A percentile compares a stretch with the other conserved stretches of the same genome.
Conservation (phyloP, 495 filamentous ascomycete species). For the Aspergillus baeticus region DNA sequence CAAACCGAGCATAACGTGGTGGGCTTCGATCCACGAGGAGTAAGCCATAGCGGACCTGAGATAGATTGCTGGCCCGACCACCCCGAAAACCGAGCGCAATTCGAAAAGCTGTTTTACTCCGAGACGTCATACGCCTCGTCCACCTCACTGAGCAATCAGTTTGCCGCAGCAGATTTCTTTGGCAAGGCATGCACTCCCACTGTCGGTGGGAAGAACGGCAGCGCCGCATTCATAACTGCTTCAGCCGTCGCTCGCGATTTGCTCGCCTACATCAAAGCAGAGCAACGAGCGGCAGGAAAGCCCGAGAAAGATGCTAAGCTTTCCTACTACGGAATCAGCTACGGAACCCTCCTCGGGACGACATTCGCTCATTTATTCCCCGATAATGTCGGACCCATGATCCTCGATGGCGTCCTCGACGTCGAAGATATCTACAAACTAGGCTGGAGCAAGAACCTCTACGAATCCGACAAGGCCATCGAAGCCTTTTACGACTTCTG, state of each 20-base stretch:
- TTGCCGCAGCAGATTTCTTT: constrained; percentile 26
- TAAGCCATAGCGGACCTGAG: constrained; percentile 35
- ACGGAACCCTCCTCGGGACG: constrained; percentile 58
- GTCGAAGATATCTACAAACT: constrained; percentile 33
- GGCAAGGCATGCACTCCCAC: constrained; percentile 30
- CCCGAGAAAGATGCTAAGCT: constrained; percentile 33
- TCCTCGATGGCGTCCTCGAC: constrained; percentile 49
- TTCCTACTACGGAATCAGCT: constrained; percentile 57
- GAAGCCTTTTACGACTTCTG: constrained; percentile 37
- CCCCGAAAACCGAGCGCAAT: constrained; percentile 18
- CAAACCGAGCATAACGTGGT: constrained; percentile 41
- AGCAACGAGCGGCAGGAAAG: constrained; percentile 17
- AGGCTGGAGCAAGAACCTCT: constrained; percentile 36
- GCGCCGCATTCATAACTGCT: constrained; percentile 34
- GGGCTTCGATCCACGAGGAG: constrained; percentile 49
- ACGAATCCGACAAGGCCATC: constrained; percentile 39
- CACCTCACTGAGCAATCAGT: constrained; percentile 25
- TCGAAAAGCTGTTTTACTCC: constrained; percentile 19
- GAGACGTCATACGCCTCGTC: constrained; percentile 28
- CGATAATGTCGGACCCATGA: constrained; percentile 35
- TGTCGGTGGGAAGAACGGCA: constrained; percentile 18
- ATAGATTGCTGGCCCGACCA: constrained; percentile 36
- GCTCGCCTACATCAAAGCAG: constrained; percentile 32
- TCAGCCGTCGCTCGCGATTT: constrained; percentile 37
- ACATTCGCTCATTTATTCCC: constrained; percentile 49